Evolutionary conservation across 2,329 filamentous ascomycete genomes (phyloP).

Genomic region (Mariannaea sp.): DNA sequence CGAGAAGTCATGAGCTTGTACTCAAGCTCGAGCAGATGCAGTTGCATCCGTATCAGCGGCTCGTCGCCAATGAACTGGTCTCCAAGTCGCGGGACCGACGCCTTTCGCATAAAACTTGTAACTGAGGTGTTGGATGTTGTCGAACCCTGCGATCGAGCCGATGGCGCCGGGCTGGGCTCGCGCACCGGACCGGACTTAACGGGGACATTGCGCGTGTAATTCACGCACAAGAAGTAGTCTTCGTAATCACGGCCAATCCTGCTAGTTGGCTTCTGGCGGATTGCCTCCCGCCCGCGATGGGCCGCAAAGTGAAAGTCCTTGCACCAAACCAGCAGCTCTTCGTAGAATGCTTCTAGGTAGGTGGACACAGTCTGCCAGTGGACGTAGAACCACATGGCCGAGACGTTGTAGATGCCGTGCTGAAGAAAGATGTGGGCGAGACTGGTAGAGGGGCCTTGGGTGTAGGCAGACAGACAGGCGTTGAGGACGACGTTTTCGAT

Average conservation of each 20-base stretch:
- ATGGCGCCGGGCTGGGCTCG: constrained; percentile 14
- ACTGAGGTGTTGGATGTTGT: constrained; percentile 3
- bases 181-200: constrained; percentile 1
- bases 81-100: constrained; percentile 6
- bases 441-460: constrained; percentile 9
- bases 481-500: constrained; percentile 19
- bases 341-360: constrained; percentile 12
- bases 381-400: constrained; percentile 19
- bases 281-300: constrained; percentile 35
- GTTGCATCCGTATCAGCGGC: constrained; percentile 14
- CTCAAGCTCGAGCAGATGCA: constrained; percentile 18
- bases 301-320: constrained; percentile 39
- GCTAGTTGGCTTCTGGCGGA: constrained; percentile 20
- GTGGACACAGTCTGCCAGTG: constrained; percentile 14
- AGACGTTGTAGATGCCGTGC: constrained; percentile 9
- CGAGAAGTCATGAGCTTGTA: constrained; percentile 20
- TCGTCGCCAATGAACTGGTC: constrained; percentile 1
- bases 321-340: constrained; percentile 29
- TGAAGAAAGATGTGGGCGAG: constrained; percentile 13
- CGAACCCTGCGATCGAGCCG: constrained; percentile 8
- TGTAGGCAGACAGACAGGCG: constrained; percentile 15
- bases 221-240: constrained; percentile 41
- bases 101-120: constrained; percentile 14
- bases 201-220: constrained; percentile 33
- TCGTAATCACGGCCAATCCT: constrained; percentile 20